Base-by-base conservation (phyloP, 352 stramenopile species). In the Phytopythium vexans region DNA sequence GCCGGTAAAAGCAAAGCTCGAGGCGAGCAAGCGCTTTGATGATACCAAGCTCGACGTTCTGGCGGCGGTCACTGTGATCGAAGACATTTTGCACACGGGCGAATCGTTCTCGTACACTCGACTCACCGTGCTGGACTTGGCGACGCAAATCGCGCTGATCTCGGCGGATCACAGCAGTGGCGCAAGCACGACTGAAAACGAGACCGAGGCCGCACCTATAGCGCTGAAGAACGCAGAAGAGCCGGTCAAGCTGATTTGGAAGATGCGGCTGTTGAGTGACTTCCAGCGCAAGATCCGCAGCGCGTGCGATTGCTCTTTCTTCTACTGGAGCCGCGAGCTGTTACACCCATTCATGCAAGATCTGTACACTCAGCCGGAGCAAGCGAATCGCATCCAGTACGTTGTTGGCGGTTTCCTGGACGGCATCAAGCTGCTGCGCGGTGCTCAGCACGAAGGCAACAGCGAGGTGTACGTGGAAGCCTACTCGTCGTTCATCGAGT, bases 301-400 rank as follows among this genome's bases (percentile, higher is more conserved):
- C 39, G 88, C 82, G 3, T 97, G 89, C 60, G 89, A 97, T 64
- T 97, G 86, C 58, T 96, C 88, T 7, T 96, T 97, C 60, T 88
- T 98, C 35, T 97, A 97, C 66, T 98, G 93, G 81, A 94, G 91
- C 56, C 78, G 82, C 3, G 89, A 98, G 64, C 55, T 97, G 15
- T 62, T 97, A 14, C 74, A 90, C 41, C 75, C 76, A 3, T 96
- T 97, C 65, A 54, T 97, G 38, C 69, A 82, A 42, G 74, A 87
- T 65, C 61, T 97, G 34, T 97, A 96, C 57, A 64, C 58, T 33
- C 70, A 87, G 56, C 81, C 85, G 8, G 85, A 93, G 57, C 80
- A 94, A 52, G 80, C 74, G 31, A 90, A 88, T 53, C 81, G 85
- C 38, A 86, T 94, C 37, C 83, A 94, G 72, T 93, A 93, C 58